A percentile compares a stretch with the other conserved stretches of the same genome.
phyloP scores from a whole-genome alignment of 164 flowering plant species.

The Buxus sempervirens region DNA sequence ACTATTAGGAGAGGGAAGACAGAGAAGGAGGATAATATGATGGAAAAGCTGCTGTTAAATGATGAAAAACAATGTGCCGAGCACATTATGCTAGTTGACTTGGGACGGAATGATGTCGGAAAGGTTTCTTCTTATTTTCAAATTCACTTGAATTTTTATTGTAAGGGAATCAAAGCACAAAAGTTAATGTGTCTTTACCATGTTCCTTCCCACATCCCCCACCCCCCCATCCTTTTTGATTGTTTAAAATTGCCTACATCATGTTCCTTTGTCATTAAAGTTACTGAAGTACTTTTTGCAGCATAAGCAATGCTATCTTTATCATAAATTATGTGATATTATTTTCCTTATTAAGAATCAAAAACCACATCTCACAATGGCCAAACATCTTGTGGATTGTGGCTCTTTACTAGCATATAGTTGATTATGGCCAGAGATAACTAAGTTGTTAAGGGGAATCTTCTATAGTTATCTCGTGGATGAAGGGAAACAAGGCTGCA shows the following conservation, averaged over 20 bases:
- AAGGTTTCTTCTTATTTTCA: constrained; percentile 47
- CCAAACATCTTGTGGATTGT: too few species aligned
- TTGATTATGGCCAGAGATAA: background rate
- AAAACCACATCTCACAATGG: background rate
- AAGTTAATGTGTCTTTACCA: too few species aligned
- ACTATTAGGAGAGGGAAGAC: constrained; percentile 90
- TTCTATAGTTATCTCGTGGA: too few species aligned
- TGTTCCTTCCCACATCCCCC: too few species aligned
- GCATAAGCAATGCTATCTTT: too few species aligned
- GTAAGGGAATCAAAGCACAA: background rate
- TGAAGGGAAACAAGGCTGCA: too few species aligned
- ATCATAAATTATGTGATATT: too few species aligned
- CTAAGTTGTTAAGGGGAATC: background rate
- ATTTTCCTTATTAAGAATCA: background rate
- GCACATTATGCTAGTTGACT: constrained; percentile 95
- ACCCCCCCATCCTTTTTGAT: too few species aligned
- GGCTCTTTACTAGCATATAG: too few species aligned
- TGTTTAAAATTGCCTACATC: too few species aligned
- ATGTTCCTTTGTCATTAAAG: too few species aligned
- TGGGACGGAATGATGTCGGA: constrained; percentile 96
- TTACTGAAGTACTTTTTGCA: too few species aligned
- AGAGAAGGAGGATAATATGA: constrained; percentile 60
- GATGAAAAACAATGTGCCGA: constrained; percentile 97
- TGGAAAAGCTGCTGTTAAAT: constrained; percentile 61
- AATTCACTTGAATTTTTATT: background rate